A percentile compares a stretch with the other conserved stretches of the same genome.
These are phyloP conservation scores for Pseudonitzschia multistriata DNA, from an alignment of 108 stramenopile genomes.

Conservation along the genomic window DNA sequence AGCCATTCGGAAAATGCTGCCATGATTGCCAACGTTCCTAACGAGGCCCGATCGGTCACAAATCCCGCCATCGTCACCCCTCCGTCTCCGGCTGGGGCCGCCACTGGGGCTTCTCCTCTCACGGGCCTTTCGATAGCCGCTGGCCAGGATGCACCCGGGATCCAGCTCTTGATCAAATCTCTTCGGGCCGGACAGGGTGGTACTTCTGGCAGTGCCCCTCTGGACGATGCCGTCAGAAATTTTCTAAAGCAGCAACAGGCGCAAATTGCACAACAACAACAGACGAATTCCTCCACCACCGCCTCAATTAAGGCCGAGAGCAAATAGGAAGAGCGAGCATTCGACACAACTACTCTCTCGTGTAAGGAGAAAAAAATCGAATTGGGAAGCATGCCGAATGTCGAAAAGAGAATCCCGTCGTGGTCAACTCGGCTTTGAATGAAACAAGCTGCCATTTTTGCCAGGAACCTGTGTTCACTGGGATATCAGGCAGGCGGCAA, in stretches of 20 bases:
- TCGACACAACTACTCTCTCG: not conserved
- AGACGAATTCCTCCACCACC: not conserved
- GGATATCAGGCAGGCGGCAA: too few relatives aligned
- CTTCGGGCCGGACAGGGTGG: conserved; percentile 8
- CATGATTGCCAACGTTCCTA: too few relatives aligned
- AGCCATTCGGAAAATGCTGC: not conserved
- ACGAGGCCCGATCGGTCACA: too few relatives aligned
- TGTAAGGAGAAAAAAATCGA: too few relatives aligned
- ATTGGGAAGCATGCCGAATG: too few relatives aligned
- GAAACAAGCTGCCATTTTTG: too few relatives aligned
- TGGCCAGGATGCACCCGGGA: conserved; percentile 7
- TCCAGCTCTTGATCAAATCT: conserved; percentile 11
- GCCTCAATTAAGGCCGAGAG: not conserved
- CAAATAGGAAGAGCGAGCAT: not conserved
- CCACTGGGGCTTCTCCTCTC: not conserved
- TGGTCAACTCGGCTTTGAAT: too few relatives aligned
- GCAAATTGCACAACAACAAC: not conserved
- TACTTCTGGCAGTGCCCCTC: not conserved
- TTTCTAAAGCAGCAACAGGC: not conserved
- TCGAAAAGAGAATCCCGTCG: too few relatives aligned
- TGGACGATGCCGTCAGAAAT: conserved; percentile 7
- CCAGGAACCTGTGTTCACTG: too few relatives aligned
- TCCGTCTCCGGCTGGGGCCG: not conserved
- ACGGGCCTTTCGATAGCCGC: not conserved
- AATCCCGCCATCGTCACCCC: not conserved